Evolutionary conservation across 2,329 filamentous ascomycete genomes (phyloP).

Genomic region (Xylariomycetidae sp.): DNA sequence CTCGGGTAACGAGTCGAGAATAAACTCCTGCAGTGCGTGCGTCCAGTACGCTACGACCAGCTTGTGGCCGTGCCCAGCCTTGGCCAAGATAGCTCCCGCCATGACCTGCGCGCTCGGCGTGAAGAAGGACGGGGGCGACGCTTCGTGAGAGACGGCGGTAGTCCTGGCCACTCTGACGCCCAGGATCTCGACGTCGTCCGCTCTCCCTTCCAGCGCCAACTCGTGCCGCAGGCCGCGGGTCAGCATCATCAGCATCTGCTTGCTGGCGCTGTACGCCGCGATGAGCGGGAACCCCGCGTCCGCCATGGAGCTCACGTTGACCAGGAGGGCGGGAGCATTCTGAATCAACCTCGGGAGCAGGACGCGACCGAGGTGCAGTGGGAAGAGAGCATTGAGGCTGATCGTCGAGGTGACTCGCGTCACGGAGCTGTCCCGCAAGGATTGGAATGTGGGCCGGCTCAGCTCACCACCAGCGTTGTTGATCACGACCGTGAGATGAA

Average conservation of each 20-base stretch:
- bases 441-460: slow-evolving; percentile 26
- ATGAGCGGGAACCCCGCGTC: slow-evolving; percentile 44
- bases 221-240: slow-evolving; percentile 37
- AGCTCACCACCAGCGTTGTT: slow-evolving; percentile 51
- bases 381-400: slow-evolving; percentile 46
- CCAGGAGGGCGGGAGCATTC: slow-evolving; percentile 38
- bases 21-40: too few species aligned
- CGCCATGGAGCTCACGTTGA: slow-evolving; percentile 46
- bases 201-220: slow-evolving; percentile 24
- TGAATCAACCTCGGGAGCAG: slow-evolving; percentile 40
- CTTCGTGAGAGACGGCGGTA: slow-evolving; percentile 3
- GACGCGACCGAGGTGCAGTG: slow-evolving; percentile 40
- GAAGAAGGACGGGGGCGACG: slow-evolving; percentile 5
- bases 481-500: slow-evolving; percentile 47
- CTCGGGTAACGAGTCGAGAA: too few species aligned
- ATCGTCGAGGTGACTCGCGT: slow-evolving; percentile 37
- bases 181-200: too few species aligned
- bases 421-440: slow-evolving; percentile 31
- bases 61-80: slow-evolving; percentile 5
- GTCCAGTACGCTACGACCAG: slow-evolving; percentile 11
- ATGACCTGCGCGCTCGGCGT: slow-evolving; percentile 6
- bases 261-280: slow-evolving; percentile 39
- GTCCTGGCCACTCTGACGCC: slow-evolving; percentile 6
- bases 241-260: slow-evolving; percentile 41
- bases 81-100: slow-evolving; percentile 8